Evolutionary conservation across 441 rosid genomes (phyloP), one percentile per base, ranked within the genome.

Genomic region (Oxalis stricta): DNA sequence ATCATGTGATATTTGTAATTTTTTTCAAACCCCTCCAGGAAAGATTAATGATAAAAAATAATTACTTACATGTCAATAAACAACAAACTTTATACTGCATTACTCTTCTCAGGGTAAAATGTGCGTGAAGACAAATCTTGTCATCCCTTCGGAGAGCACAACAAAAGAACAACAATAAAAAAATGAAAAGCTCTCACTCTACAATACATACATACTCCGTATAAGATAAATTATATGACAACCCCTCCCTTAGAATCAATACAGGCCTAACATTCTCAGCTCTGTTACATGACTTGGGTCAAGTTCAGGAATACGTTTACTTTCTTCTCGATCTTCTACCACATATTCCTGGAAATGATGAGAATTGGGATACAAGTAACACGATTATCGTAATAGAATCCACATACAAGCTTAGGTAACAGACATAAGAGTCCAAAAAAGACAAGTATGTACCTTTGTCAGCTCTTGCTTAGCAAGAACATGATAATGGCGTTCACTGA

Each of bases 401-500:
- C n/a, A n/a, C n/a, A n/a, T n/a, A n/a, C n/a, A n/a, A n/a, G 8
- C 5, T 21, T 6, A 9, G 8, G 10, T 33, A 26, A 45, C 19
- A 45, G 10, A 28, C 37, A 19, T 30, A 14, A 12, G 13, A 18
- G 14, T 13, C n/a, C 18, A 14, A 13, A 5, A 34, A 26, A n/a
- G n/a, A n/a, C 31, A 1, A 17, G 35, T 15, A 14, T 21, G 32
- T 52, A 92, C 99, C 97, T 82, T 87, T 30, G 99, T 92, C 43
- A 92, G 74, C 71, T 92, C 99, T 76, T 92, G 97, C 59, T 87
- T 92, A 45, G 95, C 99, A 34, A 92, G 96, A 60, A 92, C 78
- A 38, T 92, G 99, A 59, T 92, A 84, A 54, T 92, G 99, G 17
- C 99, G 84, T 61, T 92, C 99, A 48, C 67, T 87, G 48, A 92